Conservation (phyloP, 805 yeast species). For the Soucietia sequanensis region DNA sequence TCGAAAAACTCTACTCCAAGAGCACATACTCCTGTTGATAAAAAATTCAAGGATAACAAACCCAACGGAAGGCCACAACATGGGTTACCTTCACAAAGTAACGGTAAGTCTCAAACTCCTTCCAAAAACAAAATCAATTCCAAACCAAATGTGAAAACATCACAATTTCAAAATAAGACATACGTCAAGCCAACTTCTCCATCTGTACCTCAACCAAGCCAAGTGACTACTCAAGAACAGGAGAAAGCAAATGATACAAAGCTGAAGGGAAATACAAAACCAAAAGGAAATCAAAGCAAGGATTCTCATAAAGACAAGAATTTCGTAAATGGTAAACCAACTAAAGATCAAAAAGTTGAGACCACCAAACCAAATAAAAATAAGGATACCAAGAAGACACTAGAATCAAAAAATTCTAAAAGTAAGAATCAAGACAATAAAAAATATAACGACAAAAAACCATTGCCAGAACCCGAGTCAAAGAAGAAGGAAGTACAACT, state of each 20-base stretch:
- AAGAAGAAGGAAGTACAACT: constrained; percentile 5
- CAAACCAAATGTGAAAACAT: neutral
- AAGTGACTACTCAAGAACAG: too few relatives aligned
- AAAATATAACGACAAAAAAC: constrained; percentile 1
- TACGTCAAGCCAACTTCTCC: too few relatives aligned
- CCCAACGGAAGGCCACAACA: too few relatives aligned
- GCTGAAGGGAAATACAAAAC: neutral
- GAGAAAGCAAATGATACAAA: neutral
- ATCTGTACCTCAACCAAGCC: neutral
- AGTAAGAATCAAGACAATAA: constrained; percentile 1
- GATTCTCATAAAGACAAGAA: neutral
- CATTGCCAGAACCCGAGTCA: neutral
- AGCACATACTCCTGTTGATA: neutral
- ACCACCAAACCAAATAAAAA: neutral
- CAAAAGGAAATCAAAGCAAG: neutral
- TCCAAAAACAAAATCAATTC: neutral
- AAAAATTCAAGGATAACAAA: too few relatives aligned
- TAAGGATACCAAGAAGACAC: too few relatives aligned
- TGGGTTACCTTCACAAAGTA: neutral
- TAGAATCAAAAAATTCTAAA: neutral
- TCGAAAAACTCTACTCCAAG: neutral
- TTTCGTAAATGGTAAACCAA: too few relatives aligned
- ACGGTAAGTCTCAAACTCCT: neutral
- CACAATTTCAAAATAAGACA: neutral
- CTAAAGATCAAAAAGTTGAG: neutral